Evolutionary conservation across 2,329 filamentous ascomycete species (phyloP).

Genomic region (Mollisiaceae sp.): DNA sequence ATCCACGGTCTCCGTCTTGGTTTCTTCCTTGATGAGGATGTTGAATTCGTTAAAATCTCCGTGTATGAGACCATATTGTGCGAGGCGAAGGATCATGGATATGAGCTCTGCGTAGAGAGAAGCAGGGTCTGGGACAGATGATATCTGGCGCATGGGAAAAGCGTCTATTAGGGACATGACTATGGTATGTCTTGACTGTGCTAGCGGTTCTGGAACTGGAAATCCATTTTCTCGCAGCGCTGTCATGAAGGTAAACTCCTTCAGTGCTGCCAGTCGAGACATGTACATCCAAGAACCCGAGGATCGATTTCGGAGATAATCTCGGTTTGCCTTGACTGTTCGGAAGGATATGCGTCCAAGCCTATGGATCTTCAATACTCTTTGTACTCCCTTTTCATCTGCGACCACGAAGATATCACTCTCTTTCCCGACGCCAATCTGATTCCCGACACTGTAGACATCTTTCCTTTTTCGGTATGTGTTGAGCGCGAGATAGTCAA

Average conservation of each 20-base stretch:
- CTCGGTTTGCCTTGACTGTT: slow-evolving; percentile 92
- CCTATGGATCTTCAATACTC: slow-evolving; percentile 93
- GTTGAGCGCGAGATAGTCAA: slow-evolving; percentile 97
- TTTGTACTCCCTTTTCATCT: slow-evolving; percentile 74
- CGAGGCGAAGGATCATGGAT: slow-evolving; percentile 80
- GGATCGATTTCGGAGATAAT: slow-evolving; percentile 84
- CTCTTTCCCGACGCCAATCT: slow-evolving; percentile 96
- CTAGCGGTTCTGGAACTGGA: slow-evolving; percentile 84
- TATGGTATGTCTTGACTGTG: slow-evolving; percentile 92
- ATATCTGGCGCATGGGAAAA: slow-evolving; percentile 88
- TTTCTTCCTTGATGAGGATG: slow-evolving; percentile 84
- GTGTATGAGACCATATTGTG: slow-evolving; percentile 88
- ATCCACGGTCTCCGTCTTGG: slow-evolving; percentile 42
- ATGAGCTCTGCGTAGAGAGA: slow-evolving; percentile 92
- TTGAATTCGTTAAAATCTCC: slow-evolving; percentile 99
- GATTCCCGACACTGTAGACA: slow-evolving; percentile 91
- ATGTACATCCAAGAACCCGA: slow-evolving; percentile 98
- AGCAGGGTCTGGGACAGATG: slow-evolving; percentile 81
- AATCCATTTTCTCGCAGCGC: slow-evolving; percentile 84
- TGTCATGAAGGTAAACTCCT: slow-evolving; percentile 94
- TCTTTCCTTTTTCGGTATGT: slow-evolving; percentile 79
- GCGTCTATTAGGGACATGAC: slow-evolving; percentile 95
- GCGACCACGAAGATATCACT: slow-evolving; percentile 96
- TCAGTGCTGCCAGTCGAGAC: slow-evolving; percentile 87
- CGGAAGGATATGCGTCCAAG: slow-evolving; percentile 96